phyloP scores from a whole-genome alignment of 2,329 filamentous ascomycete genomes.

The Lachnellula cervina region DNA sequence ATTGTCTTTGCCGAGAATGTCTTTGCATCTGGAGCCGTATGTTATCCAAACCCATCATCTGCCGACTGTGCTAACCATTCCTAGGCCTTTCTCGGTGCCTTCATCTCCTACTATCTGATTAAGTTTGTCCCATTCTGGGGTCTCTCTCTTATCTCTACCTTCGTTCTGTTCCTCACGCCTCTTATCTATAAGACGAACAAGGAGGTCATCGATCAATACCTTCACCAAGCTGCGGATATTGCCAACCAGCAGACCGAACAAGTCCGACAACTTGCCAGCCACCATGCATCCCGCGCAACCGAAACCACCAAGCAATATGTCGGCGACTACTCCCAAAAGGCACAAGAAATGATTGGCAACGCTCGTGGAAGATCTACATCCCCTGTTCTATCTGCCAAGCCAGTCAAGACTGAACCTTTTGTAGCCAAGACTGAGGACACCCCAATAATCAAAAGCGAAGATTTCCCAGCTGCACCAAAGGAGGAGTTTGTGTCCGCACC shows the following conservation, averaged over 20 bases:
- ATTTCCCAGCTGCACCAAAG: conserved; percentile 30
- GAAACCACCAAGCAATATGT: conserved; percentile 63
- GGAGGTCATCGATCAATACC: conserved; percentile 62
- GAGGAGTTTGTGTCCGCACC: conserved; percentile 27
- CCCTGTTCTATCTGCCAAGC: conserved; percentile 20
- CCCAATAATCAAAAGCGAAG: conserved; percentile 23
- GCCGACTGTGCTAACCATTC: conserved; percentile 18
- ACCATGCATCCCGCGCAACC: conserved; percentile 60
- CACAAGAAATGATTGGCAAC: conserved; percentile 57
- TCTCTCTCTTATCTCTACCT: conserved; percentile 55
- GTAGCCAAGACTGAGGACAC: conserved; percentile 19
- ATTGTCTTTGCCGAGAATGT: conserved; percentile 66
- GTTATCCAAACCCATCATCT: too few relatives aligned
- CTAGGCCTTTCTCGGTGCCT: conserved; percentile 55
- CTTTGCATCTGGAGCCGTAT: conserved; percentile 53
- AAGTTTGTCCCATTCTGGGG: conserved; percentile 69
- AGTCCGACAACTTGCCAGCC: conserved; percentile 55
- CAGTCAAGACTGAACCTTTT: conserved; percentile 19
- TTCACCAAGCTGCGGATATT: conserved; percentile 53
- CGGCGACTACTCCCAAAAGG: conserved; percentile 64
- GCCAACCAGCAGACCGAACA: conserved; percentile 60
- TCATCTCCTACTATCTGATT: conserved; percentile 63
- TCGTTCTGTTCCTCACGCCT: conserved; percentile 56
- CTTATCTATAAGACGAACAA: conserved; percentile 63
- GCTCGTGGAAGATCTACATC: conserved; percentile 28